Evolutionary conservation across 805 yeast species (phyloP).

Genomic region (Candida berthetii): DNA sequence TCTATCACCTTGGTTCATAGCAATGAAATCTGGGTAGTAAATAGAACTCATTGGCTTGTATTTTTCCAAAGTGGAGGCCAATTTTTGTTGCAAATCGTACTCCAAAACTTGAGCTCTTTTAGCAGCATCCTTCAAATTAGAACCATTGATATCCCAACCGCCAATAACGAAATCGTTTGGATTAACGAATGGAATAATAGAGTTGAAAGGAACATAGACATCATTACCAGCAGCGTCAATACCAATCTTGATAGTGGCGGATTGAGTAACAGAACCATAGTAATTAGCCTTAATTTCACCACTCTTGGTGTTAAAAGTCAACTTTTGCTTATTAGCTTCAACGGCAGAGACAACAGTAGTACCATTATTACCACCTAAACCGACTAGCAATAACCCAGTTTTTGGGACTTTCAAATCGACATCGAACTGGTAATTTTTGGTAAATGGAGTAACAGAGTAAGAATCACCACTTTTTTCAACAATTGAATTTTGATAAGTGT

Average conservation of each 20-base stretch:
- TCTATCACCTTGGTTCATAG: constrained; percentile 87
- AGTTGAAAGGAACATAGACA: constrained; percentile 87
- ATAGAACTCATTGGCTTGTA: constrained; percentile 75
- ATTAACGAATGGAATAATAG: constrained; percentile 78
- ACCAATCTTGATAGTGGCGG: constrained; percentile 86
- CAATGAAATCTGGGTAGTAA: constrained; percentile 95
- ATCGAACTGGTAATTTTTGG: constrained; percentile 76
- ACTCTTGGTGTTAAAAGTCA: constrained; percentile 75
- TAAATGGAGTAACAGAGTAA: constrained; percentile 62
- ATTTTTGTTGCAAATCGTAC: constrained; percentile 72
- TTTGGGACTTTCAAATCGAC: constrained; percentile 78
- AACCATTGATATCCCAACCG: constrained; percentile 90
- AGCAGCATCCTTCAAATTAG: constrained; percentile 72
- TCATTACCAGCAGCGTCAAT: constrained; percentile 76
- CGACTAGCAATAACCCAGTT: constrained; percentile 85
- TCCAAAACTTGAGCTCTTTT: constrained; percentile 84
- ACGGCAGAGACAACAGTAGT: constrained; percentile 82
- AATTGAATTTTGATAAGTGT: constrained; percentile 63
- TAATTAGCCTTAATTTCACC: constrained; percentile 72
- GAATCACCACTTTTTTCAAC: constrained; percentile 50
- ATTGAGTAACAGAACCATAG: constrained; percentile 91
- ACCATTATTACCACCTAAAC: constrained; percentile 96
- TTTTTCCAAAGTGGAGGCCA: constrained; percentile 54
- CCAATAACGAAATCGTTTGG: constrained; percentile 88
- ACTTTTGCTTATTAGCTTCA: constrained; percentile 75